A percentile compares a stretch with the other conserved stretches of the same genome.
phyloP scores from a whole-genome alignment of 352 stramenopile species.

The Phytophthora fragariaefolia region DNA sequence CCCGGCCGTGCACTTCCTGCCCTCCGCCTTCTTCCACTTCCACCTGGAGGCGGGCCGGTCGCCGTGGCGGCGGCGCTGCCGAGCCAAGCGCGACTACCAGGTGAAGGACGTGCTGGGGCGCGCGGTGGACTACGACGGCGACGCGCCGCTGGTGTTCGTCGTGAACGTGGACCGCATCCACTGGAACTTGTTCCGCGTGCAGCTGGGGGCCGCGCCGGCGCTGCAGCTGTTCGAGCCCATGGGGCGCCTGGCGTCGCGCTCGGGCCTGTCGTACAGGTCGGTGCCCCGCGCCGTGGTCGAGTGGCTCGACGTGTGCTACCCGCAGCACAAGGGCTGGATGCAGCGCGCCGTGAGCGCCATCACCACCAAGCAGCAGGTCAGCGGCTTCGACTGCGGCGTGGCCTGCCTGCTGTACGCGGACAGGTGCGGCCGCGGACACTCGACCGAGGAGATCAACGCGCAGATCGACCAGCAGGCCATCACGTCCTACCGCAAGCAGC shows the following conservation, averaged over 20 bases:
- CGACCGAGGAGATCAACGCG: slow-evolving; percentile 64
- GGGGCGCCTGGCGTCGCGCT: slow-evolving; percentile 66
- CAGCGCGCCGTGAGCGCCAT: slow-evolving; percentile 70
- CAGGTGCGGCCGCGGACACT: slow-evolving; percentile 75
- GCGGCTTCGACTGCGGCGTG: slow-evolving; percentile 91
- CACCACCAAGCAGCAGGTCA: slow-evolving; percentile 86
- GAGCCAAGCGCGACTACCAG: slow-evolving; percentile 36
- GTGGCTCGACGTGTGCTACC: slow-evolving; percentile 86
- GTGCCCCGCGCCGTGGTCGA: slow-evolving; percentile 82
- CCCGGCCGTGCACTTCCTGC: slow-evolving; percentile 73
- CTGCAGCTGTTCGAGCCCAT: slow-evolving; percentile 92
- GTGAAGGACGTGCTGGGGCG: slow-evolving; percentile 79
- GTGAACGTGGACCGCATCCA: slow-evolving; percentile 85
- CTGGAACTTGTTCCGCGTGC: slow-evolving; percentile 90
- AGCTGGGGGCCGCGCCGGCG: slow-evolving; percentile 64
- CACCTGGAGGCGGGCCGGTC: slow-evolving; percentile 41
- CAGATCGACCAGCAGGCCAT: slow-evolving; percentile 74
- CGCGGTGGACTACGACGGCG: slow-evolving; percentile 58
- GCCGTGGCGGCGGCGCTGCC: slow-evolving; percentile 20
- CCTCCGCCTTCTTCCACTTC: slow-evolving; percentile 87
- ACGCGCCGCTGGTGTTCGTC: slow-evolving; percentile 81
- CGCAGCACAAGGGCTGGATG: slow-evolving; percentile 66
- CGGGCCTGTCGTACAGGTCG: slow-evolving; percentile 72
- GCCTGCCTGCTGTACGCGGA: slow-evolving; percentile 89
- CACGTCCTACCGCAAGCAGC: slow-evolving; percentile 65